These are phyloP conservation scores for Coniochaeta prunicola DNA, from an alignment of 2,329 filamentous ascomycete species.

Conservation along the genomic window DNA sequence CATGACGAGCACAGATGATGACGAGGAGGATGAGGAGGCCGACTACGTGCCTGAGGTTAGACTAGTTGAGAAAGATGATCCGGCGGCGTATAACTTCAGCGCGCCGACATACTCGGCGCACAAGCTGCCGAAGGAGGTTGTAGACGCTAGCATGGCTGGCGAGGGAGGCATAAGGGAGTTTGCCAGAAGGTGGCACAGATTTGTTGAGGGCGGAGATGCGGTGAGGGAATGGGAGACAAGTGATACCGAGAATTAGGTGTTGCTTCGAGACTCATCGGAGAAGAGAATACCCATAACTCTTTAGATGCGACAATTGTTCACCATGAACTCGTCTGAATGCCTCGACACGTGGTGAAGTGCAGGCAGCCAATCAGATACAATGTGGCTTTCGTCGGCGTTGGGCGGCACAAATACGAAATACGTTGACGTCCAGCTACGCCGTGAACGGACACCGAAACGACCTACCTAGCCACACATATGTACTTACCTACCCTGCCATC, in stretches of 20 bases:
- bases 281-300: background rate
- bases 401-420: background rate
- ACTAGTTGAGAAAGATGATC: slow-evolving; percentile 75
- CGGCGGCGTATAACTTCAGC: slow-evolving; percentile 79
- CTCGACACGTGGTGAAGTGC: background rate
- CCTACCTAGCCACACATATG: background rate
- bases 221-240: background rate
- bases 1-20: slow-evolving; percentile 25
- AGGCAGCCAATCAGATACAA: background rate
- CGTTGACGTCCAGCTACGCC: background rate
- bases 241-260: background rate
- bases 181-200: slow-evolving; percentile 60
- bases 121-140: slow-evolving; percentile 89
- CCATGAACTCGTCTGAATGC: background rate
- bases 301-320: background rate
- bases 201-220: background rate
- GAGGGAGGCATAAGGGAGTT: slow-evolving; percentile 77
- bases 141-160: slow-evolving; percentile 60
- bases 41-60: slow-evolving; percentile 71
- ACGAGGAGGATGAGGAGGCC: slow-evolving; percentile 42
- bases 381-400: background rate
- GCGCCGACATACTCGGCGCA: slow-evolving; percentile 89
- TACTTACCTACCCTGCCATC: background rate
- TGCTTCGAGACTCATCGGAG: background rate
- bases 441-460: background rate